Conservation (phyloP, 352 stramenopile genomes). For the Globisporangium sylvaticum region DNA sequence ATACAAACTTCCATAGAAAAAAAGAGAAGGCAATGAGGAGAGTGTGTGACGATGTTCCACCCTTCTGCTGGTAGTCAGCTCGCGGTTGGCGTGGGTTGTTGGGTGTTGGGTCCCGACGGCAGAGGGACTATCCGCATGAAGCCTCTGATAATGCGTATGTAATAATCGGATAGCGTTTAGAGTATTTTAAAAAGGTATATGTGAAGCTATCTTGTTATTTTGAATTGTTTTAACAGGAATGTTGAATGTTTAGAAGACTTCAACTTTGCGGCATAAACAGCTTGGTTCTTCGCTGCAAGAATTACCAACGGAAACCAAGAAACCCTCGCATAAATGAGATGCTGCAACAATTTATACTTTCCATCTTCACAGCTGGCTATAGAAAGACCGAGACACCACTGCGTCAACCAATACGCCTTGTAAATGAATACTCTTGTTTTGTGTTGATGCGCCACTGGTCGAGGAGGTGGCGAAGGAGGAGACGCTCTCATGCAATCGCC, state of each 20-base stretch:
- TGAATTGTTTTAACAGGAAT: background rate
- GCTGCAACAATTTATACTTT: background rate
- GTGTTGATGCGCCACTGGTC: background rate
- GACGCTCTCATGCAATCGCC: background rate
- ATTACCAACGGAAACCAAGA: background rate
- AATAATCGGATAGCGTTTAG: background rate
- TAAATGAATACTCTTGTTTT: background rate
- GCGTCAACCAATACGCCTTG: background rate
- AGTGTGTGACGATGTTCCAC: constrained; percentile 2
- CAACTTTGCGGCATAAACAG: background rate
- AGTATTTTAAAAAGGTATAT: background rate
- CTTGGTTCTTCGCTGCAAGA: background rate
- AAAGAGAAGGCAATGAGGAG: background rate
- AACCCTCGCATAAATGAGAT: background rate
- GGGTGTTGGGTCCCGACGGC: background rate
- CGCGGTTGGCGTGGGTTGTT: background rate
- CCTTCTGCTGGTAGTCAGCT: constrained; percentile 4
- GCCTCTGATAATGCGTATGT: background rate
- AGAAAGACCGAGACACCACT: background rate
- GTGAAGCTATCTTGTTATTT: background rate
- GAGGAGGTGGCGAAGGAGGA: background rate
- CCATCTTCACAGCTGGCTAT: background rate
- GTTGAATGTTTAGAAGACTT: background rate
- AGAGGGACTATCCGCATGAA: background rate
- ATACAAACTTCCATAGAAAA: constrained; percentile 9